Evolutionary conservation across 1,284 basidiomycete genomes (phyloP), one percentile per base, ranked within the genome.

Genomic region (Trametes hirsuta): DNA sequence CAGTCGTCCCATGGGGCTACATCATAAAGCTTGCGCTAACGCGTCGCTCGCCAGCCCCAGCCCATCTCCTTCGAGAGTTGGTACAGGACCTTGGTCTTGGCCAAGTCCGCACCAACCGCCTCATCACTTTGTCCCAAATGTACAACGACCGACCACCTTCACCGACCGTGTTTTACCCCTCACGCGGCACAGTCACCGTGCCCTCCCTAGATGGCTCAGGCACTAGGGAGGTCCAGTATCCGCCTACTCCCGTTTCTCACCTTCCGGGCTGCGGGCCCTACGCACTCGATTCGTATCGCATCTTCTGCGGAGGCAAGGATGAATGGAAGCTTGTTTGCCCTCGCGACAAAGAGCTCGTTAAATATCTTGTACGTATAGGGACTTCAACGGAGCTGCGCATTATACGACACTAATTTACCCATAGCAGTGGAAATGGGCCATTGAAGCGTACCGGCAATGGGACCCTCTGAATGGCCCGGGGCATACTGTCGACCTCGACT

Each of bases 231-330:
- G 48, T 62, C 12, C 67, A 61, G 36, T 84, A 84, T 61, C 76
- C 78, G 4, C 69, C 73, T 8, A 83, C 80, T 1, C 75, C 79
- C 0, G 74, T 84, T 42, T 82, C 83, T 11, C 81, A 84, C 65
- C 75, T 84, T 9, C 84, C 85, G 0, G 85, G 86, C 0, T 75
- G 81, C 1, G 86, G 87, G 0, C 75, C 77, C 1, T 90, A 89
- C 62, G 88, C 88, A 0, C 75, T 87, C 0, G 87, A 89, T 66
- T 88, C 85, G 2, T 86, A 87, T 64, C 79, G 85, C 36, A 87
- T 90, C 18, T 90, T 87, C 68, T 87, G 83, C 55, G 71, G 70
- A 55, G 58, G 69, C 59, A 52, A 65, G 35, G 66, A 79, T 3
- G 82, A 82, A 56, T 89, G 87, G 87, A 83, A 82, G 65, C 36